phyloP scores from a whole-genome alignment of 2,329 filamentous ascomycete species.

The Epichloe bromicola region DNA sequence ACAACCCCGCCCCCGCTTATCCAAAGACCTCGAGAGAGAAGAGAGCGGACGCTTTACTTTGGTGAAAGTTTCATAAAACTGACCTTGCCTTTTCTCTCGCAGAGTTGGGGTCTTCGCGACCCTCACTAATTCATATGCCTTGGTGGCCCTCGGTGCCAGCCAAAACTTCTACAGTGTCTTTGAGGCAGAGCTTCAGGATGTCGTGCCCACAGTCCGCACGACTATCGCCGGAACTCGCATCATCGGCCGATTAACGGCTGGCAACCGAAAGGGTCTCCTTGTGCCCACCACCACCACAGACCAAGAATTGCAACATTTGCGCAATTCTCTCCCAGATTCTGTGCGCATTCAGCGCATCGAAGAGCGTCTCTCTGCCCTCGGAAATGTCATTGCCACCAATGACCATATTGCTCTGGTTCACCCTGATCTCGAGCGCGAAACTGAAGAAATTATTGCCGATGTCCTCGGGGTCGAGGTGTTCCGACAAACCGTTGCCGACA shows the following conservation, averaged over 20 bases:
- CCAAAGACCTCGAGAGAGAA: background rate
- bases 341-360: conserved; percentile 97
- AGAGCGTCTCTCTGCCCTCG: conserved; percentile 86
- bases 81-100: conserved; percentile 1
- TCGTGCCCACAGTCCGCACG: conserved; percentile 91
- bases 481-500: conserved; percentile 90
- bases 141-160: conserved; percentile 86
- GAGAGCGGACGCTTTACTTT: background rate
- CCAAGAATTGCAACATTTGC: conserved; percentile 93
- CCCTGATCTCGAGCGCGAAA: conserved; percentile 92
- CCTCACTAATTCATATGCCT: conserved; percentile 92
- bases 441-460: conserved; percentile 96
- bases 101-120: conserved; percentile 95
- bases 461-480: conserved; percentile 83
- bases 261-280: conserved; percentile 91
- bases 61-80: background rate
- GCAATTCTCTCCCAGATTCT: conserved; percentile 81
- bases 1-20: conserved; percentile 15
- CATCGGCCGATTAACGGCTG: conserved; percentile 86
- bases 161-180: conserved; percentile 99
- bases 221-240: conserved; percentile 96
- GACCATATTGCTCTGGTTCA: conserved; percentile 96
- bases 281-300: conserved; percentile 94
- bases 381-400: conserved; percentile 93
- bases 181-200: conserved; percentile 92